Evolutionary conservation across 352 stramenopile genomes (phyloP), one percentile per base, ranked within the genome.

Genomic region (Pythium plurisporium): DNA sequence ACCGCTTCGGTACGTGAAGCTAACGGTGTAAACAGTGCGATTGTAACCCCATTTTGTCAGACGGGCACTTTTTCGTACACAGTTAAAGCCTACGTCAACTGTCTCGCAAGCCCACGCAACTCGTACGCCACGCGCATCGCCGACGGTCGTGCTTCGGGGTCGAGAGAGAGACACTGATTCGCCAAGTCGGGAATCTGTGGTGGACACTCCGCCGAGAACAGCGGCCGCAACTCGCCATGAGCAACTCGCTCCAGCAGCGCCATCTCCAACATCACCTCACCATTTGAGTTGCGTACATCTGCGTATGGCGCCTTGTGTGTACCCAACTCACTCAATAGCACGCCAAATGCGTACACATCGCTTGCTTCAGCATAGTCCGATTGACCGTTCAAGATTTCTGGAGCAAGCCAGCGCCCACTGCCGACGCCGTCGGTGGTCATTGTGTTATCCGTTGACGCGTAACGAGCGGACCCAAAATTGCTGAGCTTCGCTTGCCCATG

Each of bases 281-380:
- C 77, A 36, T 74, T 87, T 11, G 77, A 86, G 0, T 82, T 45
- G 19, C 70, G 76, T 7, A 89, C 60, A 29, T 89, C 77, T 4
- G 67, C 80, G 52, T 87, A 91, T 4, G 82, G 82, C 11, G 81
- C 57, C 47, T 88, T 73, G 48, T 89, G 79, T 29, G 59, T 87
- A 51, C 89, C 82, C 4, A 91, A 59, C 64, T 91, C 82, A 6
- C 68, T 75, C 6, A 91, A 34, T 41, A 91, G 82, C 10, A 87
- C 67, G 14, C 82, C 82, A 27, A 92, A 88, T 40, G 82, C 74
- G 58, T 90, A 92, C 46, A 92, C 71, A 45, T 92, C 82, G 6
- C 76, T 67, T 1, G 75, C 70, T 15, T 72, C 62, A 1, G 65
- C 77, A 44, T 76, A 74, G 4, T 60, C 48, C 12, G 55, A 59